These are phyloP conservation scores for Agaricus subrufescens DNA, from an alignment of 768 basidiomycete species.

Conservation along the genomic window DNA sequence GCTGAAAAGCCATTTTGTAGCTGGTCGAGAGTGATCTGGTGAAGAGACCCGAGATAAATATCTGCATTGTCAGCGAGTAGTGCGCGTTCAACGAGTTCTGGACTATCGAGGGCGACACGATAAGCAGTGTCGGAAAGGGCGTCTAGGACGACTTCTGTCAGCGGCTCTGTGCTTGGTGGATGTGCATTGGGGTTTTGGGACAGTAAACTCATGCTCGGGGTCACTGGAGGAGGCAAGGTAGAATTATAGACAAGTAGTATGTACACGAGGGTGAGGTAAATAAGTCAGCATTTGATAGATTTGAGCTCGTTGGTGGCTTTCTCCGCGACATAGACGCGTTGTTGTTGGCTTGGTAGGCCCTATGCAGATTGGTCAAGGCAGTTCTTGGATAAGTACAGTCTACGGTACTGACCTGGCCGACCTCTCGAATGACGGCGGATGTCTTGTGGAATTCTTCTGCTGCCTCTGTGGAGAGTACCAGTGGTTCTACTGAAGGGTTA, in stretches of 20 bases:
- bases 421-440: slow-evolving; percentile 13
- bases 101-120: slow-evolving; percentile 28
- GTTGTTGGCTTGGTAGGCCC: slow-evolving; percentile 7
- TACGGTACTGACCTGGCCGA: slow-evolving; percentile 10
- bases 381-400: neutral
- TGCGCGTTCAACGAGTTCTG: slow-evolving; percentile 38
- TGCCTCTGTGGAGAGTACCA: neutral
- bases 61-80: slow-evolving; percentile 42
- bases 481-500: neutral
- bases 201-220: slow-evolving; percentile 4
- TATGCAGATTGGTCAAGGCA: neutral
- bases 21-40: slow-evolving; percentile 14
- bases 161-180: neutral
- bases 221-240: neutral
- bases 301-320: slow-evolving; percentile 5
- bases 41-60: neutral
- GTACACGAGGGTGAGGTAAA: neutral
- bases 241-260: neutral
- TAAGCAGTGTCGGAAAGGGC: slow-evolving; percentile 50
- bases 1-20: slow-evolving; percentile 10
- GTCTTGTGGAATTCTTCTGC: slow-evolving; percentile 10
- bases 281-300: slow-evolving; percentile 2
- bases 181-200: neutral
- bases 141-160: slow-evolving; percentile 49
- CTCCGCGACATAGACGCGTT: slow-evolving; percentile 5